Percentiles rank a stretch among this genome's conserved stretches.
Conservation (phyloP, 2,329 filamentous ascomycete species). For the Epichloe gansuensis region DNA sequence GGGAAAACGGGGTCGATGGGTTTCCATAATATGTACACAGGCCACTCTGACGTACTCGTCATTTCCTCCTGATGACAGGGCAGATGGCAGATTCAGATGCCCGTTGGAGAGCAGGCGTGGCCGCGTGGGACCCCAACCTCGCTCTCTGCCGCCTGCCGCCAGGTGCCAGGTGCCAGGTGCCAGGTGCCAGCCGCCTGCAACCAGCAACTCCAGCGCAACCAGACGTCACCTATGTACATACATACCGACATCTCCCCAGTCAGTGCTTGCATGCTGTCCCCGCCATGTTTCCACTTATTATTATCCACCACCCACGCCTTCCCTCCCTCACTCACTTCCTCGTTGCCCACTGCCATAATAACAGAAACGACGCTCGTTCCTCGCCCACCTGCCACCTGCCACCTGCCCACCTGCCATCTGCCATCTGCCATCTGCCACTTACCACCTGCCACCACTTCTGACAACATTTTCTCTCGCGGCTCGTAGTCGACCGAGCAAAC, state of each 20-base stretch:
- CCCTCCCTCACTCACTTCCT: conserved; percentile 1
- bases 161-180: background rate
- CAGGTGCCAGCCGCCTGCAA: background rate
- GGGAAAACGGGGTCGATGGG: background rate
- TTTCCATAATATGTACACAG: background rate
- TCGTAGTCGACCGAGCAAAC: too few relatives aligned
- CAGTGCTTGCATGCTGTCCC: background rate
- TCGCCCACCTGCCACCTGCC: too few relatives aligned
- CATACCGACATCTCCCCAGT: background rate
- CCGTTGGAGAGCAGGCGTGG: background rate
- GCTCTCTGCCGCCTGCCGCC: background rate
- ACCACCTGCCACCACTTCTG: background rate
- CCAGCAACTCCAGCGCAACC: background rate
- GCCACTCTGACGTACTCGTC: background rate
- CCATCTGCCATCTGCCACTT: background rate
- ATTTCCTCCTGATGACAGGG: background rate
- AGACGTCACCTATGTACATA: background rate
- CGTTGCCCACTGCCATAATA: background rate
- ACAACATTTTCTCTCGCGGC: background rate
- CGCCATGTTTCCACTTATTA: background rate
- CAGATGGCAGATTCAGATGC: too few relatives aligned
- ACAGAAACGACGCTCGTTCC: background rate
- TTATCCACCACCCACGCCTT: background rate
- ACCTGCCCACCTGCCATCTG: background rate
- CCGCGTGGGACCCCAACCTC: background rate